These are phyloP conservation scores for Pholiota microspora DNA, from an alignment of 768 basidiomycete species.

Conservation along the genomic window DNA sequence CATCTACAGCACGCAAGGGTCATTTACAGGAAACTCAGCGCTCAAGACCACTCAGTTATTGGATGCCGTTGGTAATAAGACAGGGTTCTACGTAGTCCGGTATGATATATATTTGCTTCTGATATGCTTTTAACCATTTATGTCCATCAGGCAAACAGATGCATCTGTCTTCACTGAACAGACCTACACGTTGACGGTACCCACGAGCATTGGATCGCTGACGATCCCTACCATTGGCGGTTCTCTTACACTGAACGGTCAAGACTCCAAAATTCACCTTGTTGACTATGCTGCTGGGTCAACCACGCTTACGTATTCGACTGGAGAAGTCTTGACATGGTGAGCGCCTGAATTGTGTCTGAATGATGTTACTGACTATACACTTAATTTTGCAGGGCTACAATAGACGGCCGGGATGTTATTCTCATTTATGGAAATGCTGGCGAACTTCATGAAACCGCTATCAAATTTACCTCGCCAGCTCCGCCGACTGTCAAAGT, in stretches of 20 bases:
- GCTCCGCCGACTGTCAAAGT: slow-evolving; percentile 27
- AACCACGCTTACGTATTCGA: slow-evolving; percentile 43
- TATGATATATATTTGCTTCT: slow-evolving; percentile 8
- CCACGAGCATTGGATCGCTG: slow-evolving; percentile 42
- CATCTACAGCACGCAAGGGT: slow-evolving; percentile 34
- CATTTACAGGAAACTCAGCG: slow-evolving; percentile 47
- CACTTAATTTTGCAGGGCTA: slow-evolving; percentile 32
- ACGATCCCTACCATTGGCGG: slow-evolving; percentile 43
- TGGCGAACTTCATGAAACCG: slow-evolving; percentile 49
- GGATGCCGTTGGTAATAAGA: slow-evolving; percentile 45
- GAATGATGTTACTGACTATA: too few species aligned
- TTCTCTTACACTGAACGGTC: slow-evolving; percentile 42
- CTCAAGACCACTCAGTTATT: slow-evolving; percentile 48
- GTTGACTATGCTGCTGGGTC: slow-evolving; percentile 47
- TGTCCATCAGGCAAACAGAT: slow-evolving; percentile 32
- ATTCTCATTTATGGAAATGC: slow-evolving; percentile 46
- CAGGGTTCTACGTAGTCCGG: slow-evolving; percentile 48
- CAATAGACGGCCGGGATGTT: slow-evolving; percentile 45
- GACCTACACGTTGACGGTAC: slow-evolving; percentile 40
- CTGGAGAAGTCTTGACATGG: slow-evolving; percentile 51
- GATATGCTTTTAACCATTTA: neutral
- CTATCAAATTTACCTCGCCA: slow-evolving; percentile 34
- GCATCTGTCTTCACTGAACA: slow-evolving; percentile 36
- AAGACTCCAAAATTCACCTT: slow-evolving; percentile 51
- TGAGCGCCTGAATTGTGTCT: too few species aligned